Percentiles rank a stretch among this genome's conserved stretches.
These are phyloP conservation scores for Rhodotorula sp. DNA, from an alignment of 1,284 basidiomycete species.

Conservation along the genomic window DNA sequence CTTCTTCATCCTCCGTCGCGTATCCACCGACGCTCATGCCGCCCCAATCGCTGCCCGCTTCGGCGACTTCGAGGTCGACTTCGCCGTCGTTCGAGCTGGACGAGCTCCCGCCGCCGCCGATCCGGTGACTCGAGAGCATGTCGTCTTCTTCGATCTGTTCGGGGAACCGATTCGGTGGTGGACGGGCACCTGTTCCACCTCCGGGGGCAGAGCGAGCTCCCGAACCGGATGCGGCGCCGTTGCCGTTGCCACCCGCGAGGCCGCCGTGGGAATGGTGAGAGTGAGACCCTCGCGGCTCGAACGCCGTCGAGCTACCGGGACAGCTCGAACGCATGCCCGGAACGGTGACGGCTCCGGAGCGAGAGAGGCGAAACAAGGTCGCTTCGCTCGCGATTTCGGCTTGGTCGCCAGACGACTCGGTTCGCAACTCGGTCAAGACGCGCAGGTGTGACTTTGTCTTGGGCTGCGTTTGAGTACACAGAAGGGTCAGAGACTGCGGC, in stretches of 20 bases:
- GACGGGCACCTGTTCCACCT: not conserved
- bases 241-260: not conserved
- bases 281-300: not conserved
- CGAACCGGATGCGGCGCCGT: not conserved
- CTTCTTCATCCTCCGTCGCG: constrained; percentile 34
- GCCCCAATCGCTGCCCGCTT: constrained; percentile 36
- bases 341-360: constrained; percentile 27
- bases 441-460: constrained; percentile 39
- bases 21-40: constrained; percentile 28
- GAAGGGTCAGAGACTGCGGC: not conserved
- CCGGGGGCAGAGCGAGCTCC: not conserved
- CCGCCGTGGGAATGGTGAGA: not conserved
- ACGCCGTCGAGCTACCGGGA: not conserved
- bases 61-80: constrained; percentile 9
- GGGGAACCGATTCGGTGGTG: constrained; percentile 36
- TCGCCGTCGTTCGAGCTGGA: constrained; percentile 17
- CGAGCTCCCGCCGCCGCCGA: not conserved
- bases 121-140: constrained; percentile 2
- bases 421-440: constrained; percentile 27
- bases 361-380: constrained; percentile 32
- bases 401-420: constrained; percentile 28
- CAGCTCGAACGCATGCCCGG: constrained; percentile 16
- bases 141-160: constrained; percentile 23
- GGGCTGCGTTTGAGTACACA: constrained; percentile 13
- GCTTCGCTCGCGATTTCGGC: constrained; percentile 38